Base-by-base conservation (phyloP, 352 stramenopile genomes). In the Globisporangium abappressorium region DNA sequence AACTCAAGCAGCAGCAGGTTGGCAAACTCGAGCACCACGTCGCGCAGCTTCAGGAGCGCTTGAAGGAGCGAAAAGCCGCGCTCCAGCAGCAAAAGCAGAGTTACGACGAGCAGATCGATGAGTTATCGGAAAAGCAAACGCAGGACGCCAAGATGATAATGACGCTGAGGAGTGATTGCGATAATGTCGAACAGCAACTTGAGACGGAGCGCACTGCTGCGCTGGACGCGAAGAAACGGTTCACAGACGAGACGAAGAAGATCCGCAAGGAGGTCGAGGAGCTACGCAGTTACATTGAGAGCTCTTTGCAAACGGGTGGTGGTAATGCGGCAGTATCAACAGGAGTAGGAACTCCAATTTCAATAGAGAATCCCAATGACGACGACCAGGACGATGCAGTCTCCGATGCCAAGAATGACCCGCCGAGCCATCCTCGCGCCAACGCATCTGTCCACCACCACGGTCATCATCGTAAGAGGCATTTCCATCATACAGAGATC, bases 261-360 rank as follows among this genome's bases (percentile, higher is more conserved):
- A 22, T 78, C n/a, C 79, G 79, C 59, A 80, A 73, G 55, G 72
- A 82, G 41, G 33, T 85, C 14, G 82, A 90, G 20, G 58, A 57
- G 5, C 56, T 90, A 54, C 79, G 82, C 1, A 73, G 73, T 49
- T 90, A 89, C 51, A 64, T 86, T 5, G 78, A 85, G 59, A 63
- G 64, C 59, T 74, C 79, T 20, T 47, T 80, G 26, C 59, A 71
- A 28, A 38, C 47, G 7, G 58, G 38, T 12, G 41, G 55, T 30
- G 33, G 30, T 6, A 55, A 56, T 49, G 2, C 63, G 11, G 26
- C 14, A 8, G 18, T 41, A 36, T 57, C 18, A n/a, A 8, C 41
- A 49, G 15, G 20, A 26, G 22, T 3, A 33, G n/a, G 26, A 24
- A 22, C 12, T 5, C 26, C 24, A 58, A 38, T 14, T 20, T n/a